Evolutionary conservation across 2,329 filamentous ascomycete species (phyloP).

Genomic region (Cladophialophora chaetospira): DNA sequence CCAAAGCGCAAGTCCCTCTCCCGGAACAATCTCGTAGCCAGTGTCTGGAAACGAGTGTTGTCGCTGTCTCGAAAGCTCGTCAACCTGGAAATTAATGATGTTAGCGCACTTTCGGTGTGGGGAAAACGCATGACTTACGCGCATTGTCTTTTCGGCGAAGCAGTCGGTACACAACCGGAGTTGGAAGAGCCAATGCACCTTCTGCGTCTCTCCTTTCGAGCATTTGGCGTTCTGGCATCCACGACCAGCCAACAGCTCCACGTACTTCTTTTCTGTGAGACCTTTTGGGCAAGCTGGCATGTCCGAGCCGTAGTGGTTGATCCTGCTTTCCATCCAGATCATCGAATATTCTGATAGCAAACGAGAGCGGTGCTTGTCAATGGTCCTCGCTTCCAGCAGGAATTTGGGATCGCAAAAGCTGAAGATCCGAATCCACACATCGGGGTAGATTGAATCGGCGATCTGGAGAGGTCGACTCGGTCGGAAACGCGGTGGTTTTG

Average conservation of each 20-base stretch:
- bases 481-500: constrained; percentile 1
- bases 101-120: not conserved
- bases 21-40: not conserved
- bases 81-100: constrained; percentile 13
- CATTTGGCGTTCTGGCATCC: constrained; percentile 32
- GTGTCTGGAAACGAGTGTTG: constrained; percentile 5
- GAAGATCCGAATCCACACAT: constrained; percentile 31
- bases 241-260: constrained; percentile 29
- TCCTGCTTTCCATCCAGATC: constrained; percentile 31
- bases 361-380: constrained; percentile 24
- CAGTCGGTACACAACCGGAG: constrained; percentile 30
- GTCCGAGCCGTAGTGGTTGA: constrained; percentile 20
- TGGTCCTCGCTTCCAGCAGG: constrained; percentile 28
- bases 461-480: constrained; percentile 12
- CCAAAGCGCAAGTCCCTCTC: constrained; percentile 9
- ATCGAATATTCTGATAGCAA: constrained; percentile 23
- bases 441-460: constrained; percentile 18
- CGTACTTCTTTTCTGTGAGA: constrained; percentile 32
- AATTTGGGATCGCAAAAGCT: constrained; percentile 29
- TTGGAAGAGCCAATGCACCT: constrained; percentile 32
- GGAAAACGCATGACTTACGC: constrained; percentile 6
- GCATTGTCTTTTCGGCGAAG: constrained; percentile 26
- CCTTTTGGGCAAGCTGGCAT: constrained; percentile 28
- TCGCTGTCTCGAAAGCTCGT: constrained; percentile 20
- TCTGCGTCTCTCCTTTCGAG: constrained; percentile 21